A percentile compares a stretch with the other conserved stretches of the same genome.
Conservation (phyloP, 805 yeast genomes). For the Barnettozyma vustinii region DNA sequence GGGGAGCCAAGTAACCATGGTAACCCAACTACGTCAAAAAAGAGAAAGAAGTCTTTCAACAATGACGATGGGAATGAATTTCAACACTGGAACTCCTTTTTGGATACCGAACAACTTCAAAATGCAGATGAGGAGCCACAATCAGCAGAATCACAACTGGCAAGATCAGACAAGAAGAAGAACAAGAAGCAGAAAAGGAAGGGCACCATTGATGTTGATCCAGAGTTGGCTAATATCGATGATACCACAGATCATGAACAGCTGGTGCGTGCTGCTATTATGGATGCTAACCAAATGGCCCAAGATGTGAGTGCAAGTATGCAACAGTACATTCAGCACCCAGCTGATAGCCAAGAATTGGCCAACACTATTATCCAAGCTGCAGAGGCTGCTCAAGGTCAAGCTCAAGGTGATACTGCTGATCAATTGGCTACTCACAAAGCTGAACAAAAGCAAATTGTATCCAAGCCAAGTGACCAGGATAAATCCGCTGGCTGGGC, state of each 20-base stretch:
- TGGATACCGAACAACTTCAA: slow-evolving; percentile 22
- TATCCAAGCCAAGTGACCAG: slow-evolving; percentile 32
- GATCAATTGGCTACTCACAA: background rate
- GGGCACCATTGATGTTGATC: slow-evolving; percentile 42
- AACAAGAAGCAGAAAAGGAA: slow-evolving; percentile 6
- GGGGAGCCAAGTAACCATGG: slow-evolving; percentile 11
- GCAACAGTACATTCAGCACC: slow-evolving; percentile 25
- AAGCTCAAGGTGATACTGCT: background rate
- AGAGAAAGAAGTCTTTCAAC: slow-evolving; percentile 19
- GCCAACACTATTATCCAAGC: slow-evolving; percentile 25
- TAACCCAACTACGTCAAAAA: slow-evolving; percentile 8
- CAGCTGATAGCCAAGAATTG: slow-evolving; percentile 16
- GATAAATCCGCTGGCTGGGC: slow-evolving; percentile 16
- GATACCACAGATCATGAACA: slow-evolving; percentile 50
- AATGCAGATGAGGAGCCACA: slow-evolving; percentile 16
- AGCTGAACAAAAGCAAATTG: slow-evolving; percentile 26
- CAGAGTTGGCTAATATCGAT: slow-evolving; percentile 49
- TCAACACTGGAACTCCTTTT: slow-evolving; percentile 26
- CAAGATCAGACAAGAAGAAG: slow-evolving; percentile 1
- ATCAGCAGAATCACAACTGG: background rate
- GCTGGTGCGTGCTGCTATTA: slow-evolving; percentile 63
- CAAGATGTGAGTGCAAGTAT: slow-evolving; percentile 35
- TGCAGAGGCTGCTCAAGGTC: slow-evolving; percentile 23
- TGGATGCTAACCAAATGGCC: slow-evolving; percentile 62
- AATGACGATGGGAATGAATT: slow-evolving; percentile 22